Percentiles rank a stretch among this genome's conserved stretches.
phyloP scores from a whole-genome alignment of 2,329 filamentous ascomycete genomes.

The Monilinia aucupariae region DNA sequence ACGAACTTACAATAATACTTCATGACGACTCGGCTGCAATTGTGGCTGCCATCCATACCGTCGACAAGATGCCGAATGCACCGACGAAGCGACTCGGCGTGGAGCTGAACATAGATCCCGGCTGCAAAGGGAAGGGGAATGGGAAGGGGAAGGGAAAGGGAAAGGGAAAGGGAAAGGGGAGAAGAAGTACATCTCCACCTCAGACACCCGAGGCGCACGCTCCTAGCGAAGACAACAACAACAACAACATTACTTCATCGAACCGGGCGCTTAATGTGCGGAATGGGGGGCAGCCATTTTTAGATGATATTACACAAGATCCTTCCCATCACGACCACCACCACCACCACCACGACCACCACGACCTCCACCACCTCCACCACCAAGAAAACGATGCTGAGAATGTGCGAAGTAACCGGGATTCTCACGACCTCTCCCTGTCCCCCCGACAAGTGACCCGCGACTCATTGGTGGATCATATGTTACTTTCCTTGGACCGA shows the following conservation, averaged over 20 bases:
- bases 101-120: slow-evolving; percentile 31
- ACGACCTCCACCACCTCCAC: slow-evolving; percentile 29
- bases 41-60: slow-evolving; percentile 28
- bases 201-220: slow-evolving; percentile 28
- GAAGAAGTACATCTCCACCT: slow-evolving; percentile 28
- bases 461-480: slow-evolving; percentile 90
- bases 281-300: slow-evolving; percentile 32
- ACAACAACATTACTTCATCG: slow-evolving; percentile 27
- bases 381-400: slow-evolving; percentile 27
- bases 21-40: slow-evolving; percentile 21
- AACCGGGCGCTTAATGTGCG: slow-evolving; percentile 29
- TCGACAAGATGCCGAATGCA: slow-evolving; percentile 27
- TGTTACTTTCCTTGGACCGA: slow-evolving; percentile 89
- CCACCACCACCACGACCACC: slow-evolving; percentile 27
- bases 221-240: slow-evolving; percentile 27
- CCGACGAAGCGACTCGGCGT: slow-evolving; percentile 30
- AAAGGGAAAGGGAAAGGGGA: slow-evolving; percentile 15
- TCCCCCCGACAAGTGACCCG: slow-evolving; percentile 70
- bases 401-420: slow-evolving; percentile 21
- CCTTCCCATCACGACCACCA: no score
- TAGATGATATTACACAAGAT: slow-evolving; percentile 36
- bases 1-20: slow-evolving; percentile 8
- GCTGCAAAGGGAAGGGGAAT: slow-evolving; percentile 27
- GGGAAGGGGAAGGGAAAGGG: slow-evolving; percentile 21
- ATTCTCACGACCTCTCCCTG: slow-evolving; percentile 73